Evolutionary conservation across 2,329 filamentous ascomycete genomes (phyloP).

Genomic region (Hirsutella rhossiliensis): DNA sequence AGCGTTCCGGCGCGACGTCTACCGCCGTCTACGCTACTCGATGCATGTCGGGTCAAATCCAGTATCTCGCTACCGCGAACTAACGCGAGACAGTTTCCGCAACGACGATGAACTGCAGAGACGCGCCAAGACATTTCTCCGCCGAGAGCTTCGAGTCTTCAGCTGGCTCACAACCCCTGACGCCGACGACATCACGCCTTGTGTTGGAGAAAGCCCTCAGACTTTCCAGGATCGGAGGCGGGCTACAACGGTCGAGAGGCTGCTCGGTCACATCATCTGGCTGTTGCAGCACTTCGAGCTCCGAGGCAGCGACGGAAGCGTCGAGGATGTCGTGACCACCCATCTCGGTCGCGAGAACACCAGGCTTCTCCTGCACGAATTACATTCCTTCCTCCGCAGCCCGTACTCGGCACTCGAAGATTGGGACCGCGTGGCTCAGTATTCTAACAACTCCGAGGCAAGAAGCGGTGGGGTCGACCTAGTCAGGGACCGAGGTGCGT

Average conservation of each 20-base stretch:
- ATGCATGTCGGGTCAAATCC: slow-evolving; percentile 74
- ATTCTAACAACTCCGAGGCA: slow-evolving; percentile 19
- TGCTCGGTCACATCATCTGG: slow-evolving; percentile 76
- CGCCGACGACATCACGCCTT: slow-evolving; percentile 7
- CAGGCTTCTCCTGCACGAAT: slow-evolving; percentile 70
- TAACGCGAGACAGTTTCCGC: slow-evolving; percentile 56
- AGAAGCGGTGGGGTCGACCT: too few species aligned
- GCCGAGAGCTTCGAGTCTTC: slow-evolving; percentile 77
- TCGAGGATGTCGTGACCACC: slow-evolving; percentile 66
- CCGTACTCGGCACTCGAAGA: slow-evolving; percentile 59
- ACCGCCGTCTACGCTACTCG: slow-evolving; percentile 60
- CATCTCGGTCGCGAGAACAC: slow-evolving; percentile 67
- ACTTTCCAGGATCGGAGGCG: slow-evolving; percentile 15
- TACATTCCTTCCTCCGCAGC: slow-evolving; percentile 72
- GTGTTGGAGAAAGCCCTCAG: neutral
- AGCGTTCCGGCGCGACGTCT: slow-evolving; percentile 53
- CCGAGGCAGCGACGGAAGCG: slow-evolving; percentile 65
- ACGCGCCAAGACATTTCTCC: slow-evolving; percentile 68
- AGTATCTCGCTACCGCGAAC: slow-evolving; percentile 61
- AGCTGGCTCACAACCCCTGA: slow-evolving; percentile 44
- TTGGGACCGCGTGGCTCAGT: slow-evolving; percentile 76
- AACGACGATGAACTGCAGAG: slow-evolving; percentile 56
- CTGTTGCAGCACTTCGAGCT: slow-evolving; percentile 76
- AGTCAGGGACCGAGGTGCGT: too few species aligned
- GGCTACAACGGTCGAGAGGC: slow-evolving; percentile 65